Percentiles rank a stretch among this genome's conserved stretches.
phyloP scores from a whole-genome alignment of 2,329 filamentous ascomycete species.

The Aspergillus pseudoviridinutans region DNA sequence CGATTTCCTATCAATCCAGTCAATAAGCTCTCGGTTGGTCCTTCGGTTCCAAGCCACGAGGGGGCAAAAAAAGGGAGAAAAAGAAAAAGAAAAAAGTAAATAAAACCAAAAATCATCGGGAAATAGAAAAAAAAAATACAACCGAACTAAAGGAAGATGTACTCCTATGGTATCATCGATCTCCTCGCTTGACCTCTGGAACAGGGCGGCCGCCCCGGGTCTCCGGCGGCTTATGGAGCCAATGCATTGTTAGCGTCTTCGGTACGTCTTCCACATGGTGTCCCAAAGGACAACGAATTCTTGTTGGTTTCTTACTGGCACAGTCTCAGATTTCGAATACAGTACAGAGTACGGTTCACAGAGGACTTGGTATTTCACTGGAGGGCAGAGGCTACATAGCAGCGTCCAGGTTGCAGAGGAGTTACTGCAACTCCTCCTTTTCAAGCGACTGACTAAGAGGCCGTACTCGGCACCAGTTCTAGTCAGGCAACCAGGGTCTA shows the following conservation, averaged over 20 bases:
- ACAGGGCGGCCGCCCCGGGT: constrained; percentile 10
- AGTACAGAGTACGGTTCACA: not conserved
- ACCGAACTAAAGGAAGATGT: not conserved
- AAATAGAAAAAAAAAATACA: not conserved
- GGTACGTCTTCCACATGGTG: constrained; percentile 23
- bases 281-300: constrained; percentile 1
- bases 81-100: not conserved
- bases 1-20: not conserved
- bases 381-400: not conserved
- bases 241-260: constrained; percentile 23
- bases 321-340: constrained; percentile 4
- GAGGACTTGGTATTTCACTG: not conserved
- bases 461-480: constrained; percentile 7
- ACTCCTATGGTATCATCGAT: not conserved
- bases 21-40: not conserved
- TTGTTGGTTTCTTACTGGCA: not conserved
- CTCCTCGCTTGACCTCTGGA: not conserved
- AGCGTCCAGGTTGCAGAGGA: not conserved
- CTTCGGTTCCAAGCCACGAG: not conserved
- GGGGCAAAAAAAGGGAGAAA: not conserved
- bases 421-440: not conserved
- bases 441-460: not conserved
- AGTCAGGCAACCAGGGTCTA: constrained; percentile 17
- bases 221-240: constrained; percentile 25
- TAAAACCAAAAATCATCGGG: not conserved